phyloP scores from a whole-genome alignment of 495 filamentous ascomycete species.

The Umbilicaria muhlenbergii region DNA sequence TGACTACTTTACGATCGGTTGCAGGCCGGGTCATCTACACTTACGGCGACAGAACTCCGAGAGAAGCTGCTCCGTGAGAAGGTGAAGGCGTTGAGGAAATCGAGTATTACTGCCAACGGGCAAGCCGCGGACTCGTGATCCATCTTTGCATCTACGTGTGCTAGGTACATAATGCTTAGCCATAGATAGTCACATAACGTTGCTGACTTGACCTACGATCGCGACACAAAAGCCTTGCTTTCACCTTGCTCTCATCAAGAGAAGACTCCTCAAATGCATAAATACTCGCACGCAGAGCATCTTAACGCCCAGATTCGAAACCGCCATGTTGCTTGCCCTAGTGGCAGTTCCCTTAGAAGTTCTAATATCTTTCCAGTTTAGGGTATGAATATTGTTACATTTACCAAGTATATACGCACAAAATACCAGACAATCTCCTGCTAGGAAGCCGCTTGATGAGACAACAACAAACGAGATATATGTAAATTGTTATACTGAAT shows the following conservation, averaged over 20 bases:
- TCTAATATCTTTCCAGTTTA: too few relatives aligned
- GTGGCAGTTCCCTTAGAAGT: too few relatives aligned
- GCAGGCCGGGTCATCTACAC: constrained; percentile 11
- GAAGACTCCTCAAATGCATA: too few relatives aligned
- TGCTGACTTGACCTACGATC: background rate
- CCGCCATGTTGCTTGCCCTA: too few relatives aligned
- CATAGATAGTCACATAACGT: background rate
- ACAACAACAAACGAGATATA: too few relatives aligned
- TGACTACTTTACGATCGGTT: background rate
- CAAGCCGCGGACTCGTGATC: background rate
- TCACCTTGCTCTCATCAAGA: background rate
- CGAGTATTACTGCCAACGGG: constrained; percentile 16
- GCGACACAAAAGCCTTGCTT: background rate
- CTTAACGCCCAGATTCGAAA: too few relatives aligned
- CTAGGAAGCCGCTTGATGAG: too few relatives aligned
- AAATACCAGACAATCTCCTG: too few relatives aligned
- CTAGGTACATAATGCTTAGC: background rate
- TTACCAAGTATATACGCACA: too few relatives aligned
- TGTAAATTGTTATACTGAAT: too few relatives aligned
- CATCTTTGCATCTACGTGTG: background rate
- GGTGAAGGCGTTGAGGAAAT: constrained; percentile 36
- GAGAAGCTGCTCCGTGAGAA: constrained; percentile 54
- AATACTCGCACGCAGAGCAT: too few relatives aligned
- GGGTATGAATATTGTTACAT: too few relatives aligned
- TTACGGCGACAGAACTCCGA: constrained; percentile 38